Evolutionary conservation across 371 early-diverging fungal species (phyloP), one percentile per base, ranked within the genome.

Genomic region (Syncephalastrum monosporum): DNA sequence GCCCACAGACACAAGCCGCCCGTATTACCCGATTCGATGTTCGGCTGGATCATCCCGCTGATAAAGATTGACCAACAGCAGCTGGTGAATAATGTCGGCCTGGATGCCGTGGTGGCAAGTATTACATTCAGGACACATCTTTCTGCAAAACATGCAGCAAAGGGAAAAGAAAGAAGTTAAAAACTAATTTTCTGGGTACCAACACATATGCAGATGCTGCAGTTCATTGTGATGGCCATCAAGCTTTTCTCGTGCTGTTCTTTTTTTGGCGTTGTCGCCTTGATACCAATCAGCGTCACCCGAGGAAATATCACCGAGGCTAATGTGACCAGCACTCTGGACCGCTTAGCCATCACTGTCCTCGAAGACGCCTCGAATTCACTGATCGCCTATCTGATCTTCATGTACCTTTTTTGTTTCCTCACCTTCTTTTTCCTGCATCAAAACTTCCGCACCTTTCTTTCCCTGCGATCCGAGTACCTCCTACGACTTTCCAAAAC

Each of bases 81-180:
- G 24, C 67, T 84, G 56, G 57, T 84, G 17, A 62, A 79, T 21
- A 78, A 82, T 50, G 82, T 86, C 33, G 88, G 88, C 14, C 63
- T 88, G 19, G 88, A 88, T 61, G 86, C 88, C 6, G 82, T 85
- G 24, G 72, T 88, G 72, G 80, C 74, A 71, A 67, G 58, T 25
- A 38, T 33, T 6, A 41, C 12, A 10, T 12, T 33, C 38, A 10
- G 8, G 33, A 10, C 38, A 33, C 38, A 0, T 33, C 10, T 33
- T 33, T 12, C 38, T 33, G 8, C 4, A 29, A 24, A 59, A 12
- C 47, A 42, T 15, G 49, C 23, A 57, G 14, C 45, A 43, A 47
- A 27, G 42, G 53, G 33, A 19, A 45, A 8, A 43, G 44, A 27
- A 48, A 59, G 33, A 19, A 45, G 4, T 49, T 44, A 8, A 29